Evolutionary conservation across 2,329 filamentous ascomycete genomes (phyloP).

Genomic region (Juglanconis oblonga): DNA sequence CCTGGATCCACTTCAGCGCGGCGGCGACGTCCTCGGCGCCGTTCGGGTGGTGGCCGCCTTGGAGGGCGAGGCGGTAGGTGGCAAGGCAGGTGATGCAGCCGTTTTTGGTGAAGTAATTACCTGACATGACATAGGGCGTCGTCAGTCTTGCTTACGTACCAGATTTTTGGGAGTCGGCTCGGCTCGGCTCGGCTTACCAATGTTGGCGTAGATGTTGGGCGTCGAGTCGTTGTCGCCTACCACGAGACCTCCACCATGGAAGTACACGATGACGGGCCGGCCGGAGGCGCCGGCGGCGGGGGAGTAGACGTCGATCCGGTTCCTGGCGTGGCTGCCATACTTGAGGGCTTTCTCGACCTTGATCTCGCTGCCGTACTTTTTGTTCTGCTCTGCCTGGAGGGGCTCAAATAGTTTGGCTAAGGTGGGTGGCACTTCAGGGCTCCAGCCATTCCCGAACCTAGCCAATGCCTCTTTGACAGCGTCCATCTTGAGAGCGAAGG

Average conservation of each 20-base stretch:
- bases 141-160: not conserved
- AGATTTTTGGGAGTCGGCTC: no score
- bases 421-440: not conserved
- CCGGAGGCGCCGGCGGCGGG: constrained; percentile 3
- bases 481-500: constrained; percentile 6
- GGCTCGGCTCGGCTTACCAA: constrained; percentile 4
- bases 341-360: constrained; percentile 18
- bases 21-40: constrained; percentile 18
- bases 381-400: constrained; percentile 9
- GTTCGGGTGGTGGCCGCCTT: constrained; percentile 19
- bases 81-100: constrained; percentile 24
- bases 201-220: constrained; percentile 18
- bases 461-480: constrained; percentile 9
- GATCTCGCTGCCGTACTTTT: constrained; percentile 4
- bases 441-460: constrained; percentile 16
- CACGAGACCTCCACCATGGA: constrained; percentile 23
- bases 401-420: constrained; percentile 10
- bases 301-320: constrained; percentile 19
- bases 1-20: constrained; percentile 20
- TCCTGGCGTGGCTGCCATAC: constrained; percentile 15
- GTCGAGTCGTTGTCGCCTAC: constrained; percentile 20
- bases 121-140: constrained; percentile 4
- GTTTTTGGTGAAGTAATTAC: constrained; percentile 24
- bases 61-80: constrained; percentile 22
- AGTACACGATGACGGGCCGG: constrained; percentile 19